These are phyloP conservation scores for Termitomyces bulborhizus DNA, from an alignment of 768 basidiomycete genomes.

Conservation along the genomic window DNA sequence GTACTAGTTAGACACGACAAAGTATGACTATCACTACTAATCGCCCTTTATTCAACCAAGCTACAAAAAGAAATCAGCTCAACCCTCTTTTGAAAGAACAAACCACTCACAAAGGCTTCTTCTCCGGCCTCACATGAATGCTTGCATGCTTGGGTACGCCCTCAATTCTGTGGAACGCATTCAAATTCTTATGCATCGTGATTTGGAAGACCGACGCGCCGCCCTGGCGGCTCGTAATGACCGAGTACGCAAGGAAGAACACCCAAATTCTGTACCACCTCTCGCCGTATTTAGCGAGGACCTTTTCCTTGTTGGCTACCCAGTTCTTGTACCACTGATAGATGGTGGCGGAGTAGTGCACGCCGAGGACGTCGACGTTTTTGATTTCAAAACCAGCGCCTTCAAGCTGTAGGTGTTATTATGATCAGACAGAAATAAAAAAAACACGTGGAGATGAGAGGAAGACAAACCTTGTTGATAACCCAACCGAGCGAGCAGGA, in stretches of 20 bases:
- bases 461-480: constrained; percentile 42
- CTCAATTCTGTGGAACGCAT: constrained; percentile 87
- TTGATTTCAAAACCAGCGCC: constrained; percentile 94
- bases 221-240: constrained; percentile 80
- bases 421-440: neutral
- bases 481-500: constrained; percentile 96
- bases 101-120: constrained; percentile 19
- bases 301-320: constrained; percentile 88
- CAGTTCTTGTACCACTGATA: constrained; percentile 97
- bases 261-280: constrained; percentile 94
- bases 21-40: neutral
- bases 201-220: constrained; percentile 93
- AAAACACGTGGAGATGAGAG: neutral
- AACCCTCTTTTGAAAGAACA: too few relatives aligned
- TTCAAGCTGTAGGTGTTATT: constrained; percentile 51
- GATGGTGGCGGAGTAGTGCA: constrained; percentile 92
- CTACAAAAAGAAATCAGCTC: neutral
- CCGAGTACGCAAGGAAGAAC: constrained; percentile 92
- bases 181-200: constrained; percentile 96
- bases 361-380: constrained; percentile 93
- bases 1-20: neutral
- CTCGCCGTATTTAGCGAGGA: constrained; percentile 86
- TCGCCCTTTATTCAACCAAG: neutral
- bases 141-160: constrained; percentile 80
- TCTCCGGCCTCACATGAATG: constrained; percentile 60